Evolutionary conservation across 805 yeast species (phyloP).

Genomic region (Cyberlindnera mycetangii): DNA sequence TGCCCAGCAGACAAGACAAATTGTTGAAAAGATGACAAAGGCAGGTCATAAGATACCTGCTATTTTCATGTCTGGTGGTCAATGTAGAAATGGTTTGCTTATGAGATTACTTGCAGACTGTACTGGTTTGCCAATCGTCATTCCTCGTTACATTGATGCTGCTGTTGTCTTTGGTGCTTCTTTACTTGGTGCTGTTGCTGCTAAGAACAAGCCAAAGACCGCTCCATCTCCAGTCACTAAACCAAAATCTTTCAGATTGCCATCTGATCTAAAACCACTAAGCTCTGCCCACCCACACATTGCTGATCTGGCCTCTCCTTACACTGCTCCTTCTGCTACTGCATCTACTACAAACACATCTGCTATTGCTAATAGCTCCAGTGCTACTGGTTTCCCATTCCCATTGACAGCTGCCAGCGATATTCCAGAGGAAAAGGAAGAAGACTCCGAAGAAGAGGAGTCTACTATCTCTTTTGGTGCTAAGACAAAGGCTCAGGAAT

Average conservation of each 20-base stretch:
- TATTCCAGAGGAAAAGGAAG: constrained; percentile 15
- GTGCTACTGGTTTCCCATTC: constrained; percentile 42
- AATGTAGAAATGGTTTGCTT: constrained; percentile 85
- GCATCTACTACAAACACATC: constrained; percentile 54
- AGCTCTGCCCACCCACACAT: constrained; percentile 8
- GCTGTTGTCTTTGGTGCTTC: constrained; percentile 98
- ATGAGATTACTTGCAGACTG: constrained; percentile 91
- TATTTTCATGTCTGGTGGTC: constrained; percentile 94
- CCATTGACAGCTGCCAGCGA: constrained; percentile 40
- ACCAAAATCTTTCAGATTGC: constrained; percentile 27
- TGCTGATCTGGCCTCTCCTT: constrained; percentile 54
- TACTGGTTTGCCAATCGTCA: constrained; percentile 85
- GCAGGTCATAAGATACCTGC: constrained; percentile 76
- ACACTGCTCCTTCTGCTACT: constrained; percentile 80
- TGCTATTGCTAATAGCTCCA: constrained; percentile 30
- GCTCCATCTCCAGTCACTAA: constrained; percentile 19
- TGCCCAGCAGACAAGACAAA: constrained; percentile 96
- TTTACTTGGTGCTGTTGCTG: constrained; percentile 90
- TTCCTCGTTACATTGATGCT: constrained; percentile 93
- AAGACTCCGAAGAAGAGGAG: constrained; percentile 45
- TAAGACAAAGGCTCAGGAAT: constrained; percentile 49
- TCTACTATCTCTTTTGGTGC: constrained; percentile 59
- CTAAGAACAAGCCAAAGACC: constrained; percentile 50
- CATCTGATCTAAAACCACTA: constrained; percentile 28
- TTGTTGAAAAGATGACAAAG: constrained; percentile 77